Conservation (phyloP, 768 basidiomycete genomes). For the Mycena epipterygia region DNA sequence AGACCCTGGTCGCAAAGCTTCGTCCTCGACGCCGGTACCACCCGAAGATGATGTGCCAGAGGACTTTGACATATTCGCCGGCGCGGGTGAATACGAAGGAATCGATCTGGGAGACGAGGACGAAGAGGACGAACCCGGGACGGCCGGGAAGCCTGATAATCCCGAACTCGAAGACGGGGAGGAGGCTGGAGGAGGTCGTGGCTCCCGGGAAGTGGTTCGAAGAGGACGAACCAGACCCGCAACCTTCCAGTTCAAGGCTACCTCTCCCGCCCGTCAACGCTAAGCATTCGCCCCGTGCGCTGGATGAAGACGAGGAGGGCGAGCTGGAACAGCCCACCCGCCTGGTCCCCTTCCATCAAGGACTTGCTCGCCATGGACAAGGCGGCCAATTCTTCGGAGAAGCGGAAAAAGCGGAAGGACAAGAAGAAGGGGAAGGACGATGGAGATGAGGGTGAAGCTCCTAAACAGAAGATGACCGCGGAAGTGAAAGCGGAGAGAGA, state of each 20-base stretch:
- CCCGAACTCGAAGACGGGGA: conserved; percentile 29
- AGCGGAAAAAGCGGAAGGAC: conserved; percentile 81
- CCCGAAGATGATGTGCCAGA: conserved; percentile 54
- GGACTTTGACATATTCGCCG: conserved; percentile 92
- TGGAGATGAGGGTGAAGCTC: conserved; percentile 52
- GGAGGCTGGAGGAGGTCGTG: conserved; percentile 33
- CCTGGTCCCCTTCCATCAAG: conserved; percentile 85
- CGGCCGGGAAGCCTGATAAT: conserved; percentile 22
- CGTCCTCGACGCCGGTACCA: conserved; percentile 40
- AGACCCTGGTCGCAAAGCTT: conserved; percentile 25
- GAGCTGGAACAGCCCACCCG: conserved; percentile 63
- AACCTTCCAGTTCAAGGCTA: conserved; percentile 21
- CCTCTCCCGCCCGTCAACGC: conserved; percentile 24
- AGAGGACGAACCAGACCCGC: conserved; percentile 46
- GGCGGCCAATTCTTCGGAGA: conserved; percentile 73
- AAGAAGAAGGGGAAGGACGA: conserved; percentile 70
- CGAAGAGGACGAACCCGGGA: conserved; percentile 59
- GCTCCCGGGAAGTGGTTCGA: conserved; percentile 62
- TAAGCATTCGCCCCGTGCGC: conserved; percentile 21
- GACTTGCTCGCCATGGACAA: conserved; percentile 86
- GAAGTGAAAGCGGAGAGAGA: conserved; percentile 68
- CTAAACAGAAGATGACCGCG: conserved; percentile 54
- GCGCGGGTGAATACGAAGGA: conserved; percentile 86
- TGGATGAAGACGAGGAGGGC: conserved; percentile 42
- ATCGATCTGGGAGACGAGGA: conserved; percentile 69